Base-by-base conservation (phyloP, 257 asterid genomes). In the Primulina tabacum region DNA sequence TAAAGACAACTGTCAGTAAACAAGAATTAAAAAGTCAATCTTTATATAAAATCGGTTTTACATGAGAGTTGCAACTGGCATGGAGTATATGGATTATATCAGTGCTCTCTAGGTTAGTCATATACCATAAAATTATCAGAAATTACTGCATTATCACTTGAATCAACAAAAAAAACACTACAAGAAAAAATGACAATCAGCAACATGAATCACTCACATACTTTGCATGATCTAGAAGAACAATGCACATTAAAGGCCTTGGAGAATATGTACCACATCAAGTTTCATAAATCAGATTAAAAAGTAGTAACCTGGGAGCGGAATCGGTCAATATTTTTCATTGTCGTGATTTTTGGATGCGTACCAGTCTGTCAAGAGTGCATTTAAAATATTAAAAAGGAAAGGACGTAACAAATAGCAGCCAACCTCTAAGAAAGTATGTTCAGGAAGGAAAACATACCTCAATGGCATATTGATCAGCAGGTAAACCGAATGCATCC, bases 401-500 rank as follows among this genome's bases (percentile, higher is more conserved):
- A 58, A 43, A 60, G 73, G 60, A 62, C n/a, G n/a, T 30, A 11
- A 18, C 35, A 11, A 12, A 21, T 8, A 38, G 57, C 8, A 20
- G 20, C 37, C 43, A 24, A 63, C 57, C 14, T 14, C 53, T 37
- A 30, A 37, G 26, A 68, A 64, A 62, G 53, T 63, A 56, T 28
- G 60, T 10, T 7, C 62, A 62, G 60, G 33, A 62, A 30, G 47
- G 34, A 53, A 59, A 66, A 75, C 58, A 62, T 56, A 91, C 99
- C 86, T 94, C 92, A 74, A 94, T 88, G 62, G 99, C 99, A 77
- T 94, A 94, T 73, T 94, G 99, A 80, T 94, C 99, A 47, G 99
- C 99, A 35, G 99, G 99, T 76, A 94, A 87, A 76, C 99, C 97
- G 81, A 94, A 94, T 5, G 99, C 99, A 84, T 94, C 99, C 99